These are phyloP conservation scores for Helotiales sp. DNA, from an alignment of 2,329 filamentous ascomycete genomes.

Conservation along the genomic window DNA sequence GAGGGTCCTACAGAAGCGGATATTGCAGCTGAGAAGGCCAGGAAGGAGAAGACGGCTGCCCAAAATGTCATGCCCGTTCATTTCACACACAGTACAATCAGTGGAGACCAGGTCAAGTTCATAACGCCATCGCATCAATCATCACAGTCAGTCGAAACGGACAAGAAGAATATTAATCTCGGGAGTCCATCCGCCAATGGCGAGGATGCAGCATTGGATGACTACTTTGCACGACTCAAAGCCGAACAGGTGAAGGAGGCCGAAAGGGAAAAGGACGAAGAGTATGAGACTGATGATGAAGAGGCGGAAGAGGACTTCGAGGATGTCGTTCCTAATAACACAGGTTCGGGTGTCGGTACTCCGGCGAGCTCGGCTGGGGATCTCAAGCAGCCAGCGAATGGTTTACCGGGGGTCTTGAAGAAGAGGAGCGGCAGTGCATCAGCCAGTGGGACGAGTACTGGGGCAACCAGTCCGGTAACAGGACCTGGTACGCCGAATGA, in stretches of 20 bases:
- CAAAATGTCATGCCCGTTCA: constrained; percentile 71
- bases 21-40: constrained; percentile 62
- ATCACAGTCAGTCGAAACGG: constrained; percentile 38
- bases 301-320: constrained; percentile 48
- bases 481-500: constrained; percentile 37
- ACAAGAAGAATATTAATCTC: constrained; percentile 47
- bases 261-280: constrained; percentile 51
- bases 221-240: constrained; percentile 67
- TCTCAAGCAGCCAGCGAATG: constrained; percentile 15
- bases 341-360: constrained; percentile 29
- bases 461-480: constrained; percentile 35
- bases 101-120: constrained; percentile 58
- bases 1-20: constrained; percentile 68
- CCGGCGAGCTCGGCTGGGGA: constrained; percentile 29
- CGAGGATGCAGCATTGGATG: constrained; percentile 60
- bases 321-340: constrained; percentile 39
- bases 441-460: constrained; percentile 34
- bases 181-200: constrained; percentile 44
- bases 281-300: constrained; percentile 50
- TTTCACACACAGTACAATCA: constrained; percentile 71
- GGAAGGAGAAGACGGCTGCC: constrained; percentile 63
- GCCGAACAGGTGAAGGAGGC: constrained; percentile 55
- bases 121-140: constrained; percentile 40
- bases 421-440: constrained; percentile 31
- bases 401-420: constrained; percentile 31